Evolutionary conservation across 225 moss, liverwort and hornwort genomes (phyloP), one percentile per base, ranked within the genome.

Genomic region (Asterella californica): DNA sequence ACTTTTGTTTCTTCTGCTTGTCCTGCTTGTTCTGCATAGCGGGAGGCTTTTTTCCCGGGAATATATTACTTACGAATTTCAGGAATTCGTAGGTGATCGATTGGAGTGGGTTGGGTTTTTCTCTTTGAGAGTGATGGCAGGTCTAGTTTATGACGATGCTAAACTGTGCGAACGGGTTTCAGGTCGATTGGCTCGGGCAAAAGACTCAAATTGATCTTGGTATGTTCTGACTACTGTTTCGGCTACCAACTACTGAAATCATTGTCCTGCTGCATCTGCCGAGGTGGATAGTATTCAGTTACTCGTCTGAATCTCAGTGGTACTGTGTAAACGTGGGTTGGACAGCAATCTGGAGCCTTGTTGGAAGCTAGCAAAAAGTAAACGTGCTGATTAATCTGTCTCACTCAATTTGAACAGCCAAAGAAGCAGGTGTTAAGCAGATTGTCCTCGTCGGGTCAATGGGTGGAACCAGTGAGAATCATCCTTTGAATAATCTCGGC

Each of bases 391-490:
- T 19, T 19, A 4, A 48, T n/a, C 12, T 18, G 0, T 10, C 5
- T 53, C 17, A 32, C 15, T 36, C n/a, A 15, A 67, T 63, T 25
- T 81, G 78, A 37, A 79, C 83, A 88, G 96, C 96, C 59, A 78
- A 88, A 45, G 87, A 90, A 50, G 91, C 86, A 30, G 91, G 92
- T 46, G 96, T 87, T 83, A 96, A 92, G 85, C 94, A 96, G 25
- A 87, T 96, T 77, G 96, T 96, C n/a, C 24, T 96, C 82, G 49
- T 96, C 19, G 94, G 94, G 57, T 96, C 96, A 32, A 96, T 96
- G 96, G 96, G 96, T 54, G 96, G 96, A 63, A 92, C 70, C 12
- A 88, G 94, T n/a, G 88, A 88, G 1, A 87, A 85, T 15, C 80
- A 94, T 85, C 94, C 88, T 2, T 53, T 96, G 78, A 96, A 96